Evolutionary conservation across 1,284 basidiomycete species (phyloP), one percentile per base, ranked within the genome.

Genomic region (Termitomyces sp.): DNA sequence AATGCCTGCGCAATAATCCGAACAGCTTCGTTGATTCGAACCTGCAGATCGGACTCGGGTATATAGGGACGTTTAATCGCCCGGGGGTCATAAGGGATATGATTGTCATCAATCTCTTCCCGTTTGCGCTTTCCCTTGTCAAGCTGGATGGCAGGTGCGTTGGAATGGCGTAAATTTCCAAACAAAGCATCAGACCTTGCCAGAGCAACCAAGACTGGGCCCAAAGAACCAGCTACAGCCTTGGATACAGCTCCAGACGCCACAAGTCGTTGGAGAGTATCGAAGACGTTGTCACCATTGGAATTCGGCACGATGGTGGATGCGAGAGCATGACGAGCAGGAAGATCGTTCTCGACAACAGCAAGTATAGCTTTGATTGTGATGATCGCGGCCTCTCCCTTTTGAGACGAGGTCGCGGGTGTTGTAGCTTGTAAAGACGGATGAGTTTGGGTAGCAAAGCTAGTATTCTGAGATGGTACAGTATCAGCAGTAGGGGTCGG

Each of bases 81-180:
- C 39, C 68, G 66, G 28, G 51, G 65, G 30, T 64, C 64, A 46
- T 62, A 57, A 42, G 66, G 59, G 50, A 63, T 65, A 49, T 65
- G 62, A 16, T 70, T 71, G 45, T 77, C 78, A 37, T 82, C 82
- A 16, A 63, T 67, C 52, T 78, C 76, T 49, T 82, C 82, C 7
- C 84, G 78, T 66, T 86, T 86, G 38, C 86, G 79, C 66, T 88
- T 87, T 14, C 82, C 80, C 60, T 76, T 80, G 64, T 81, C 78
- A 3, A 79, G 73, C 57, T 84, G 78, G 2, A 81, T 71, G 1
- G 77, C 73, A 19, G 83, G 68, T 11, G 80, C 77, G 53, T 82
- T 78, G 6, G 83, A 84, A 52, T 79, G 79, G 34, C 79, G 78
- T 53, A 86, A 71, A 16, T 74, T 78, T 1, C 81, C 77, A 62